A percentile compares a stretch with the other conserved stretches of the same genome.
phyloP scores from a whole-genome alignment of 2,329 filamentous ascomycete genomes.

The Ophiobolus disseminans region DNA sequence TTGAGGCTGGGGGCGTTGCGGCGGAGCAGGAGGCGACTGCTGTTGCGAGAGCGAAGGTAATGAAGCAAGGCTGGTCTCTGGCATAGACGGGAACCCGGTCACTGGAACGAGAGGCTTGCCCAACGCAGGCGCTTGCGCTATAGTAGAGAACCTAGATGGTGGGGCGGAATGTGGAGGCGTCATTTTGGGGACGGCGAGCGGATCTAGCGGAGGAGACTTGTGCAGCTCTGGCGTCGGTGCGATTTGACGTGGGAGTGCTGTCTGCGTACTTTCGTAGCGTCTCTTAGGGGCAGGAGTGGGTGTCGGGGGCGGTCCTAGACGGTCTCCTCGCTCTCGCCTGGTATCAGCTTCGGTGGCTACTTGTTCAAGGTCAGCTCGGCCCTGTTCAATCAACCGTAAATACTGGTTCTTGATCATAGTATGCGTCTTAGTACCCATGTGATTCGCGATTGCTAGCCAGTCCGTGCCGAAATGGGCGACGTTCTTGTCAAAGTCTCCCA shows the following conservation, averaged over 20 bases:
- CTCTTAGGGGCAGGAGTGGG: conserved; percentile 57
- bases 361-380: conserved; percentile 52
- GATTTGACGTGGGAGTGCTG: conserved; percentile 50
- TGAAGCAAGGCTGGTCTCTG: conserved; percentile 37
- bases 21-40: conserved; percentile 39
- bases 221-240: conserved; percentile 56
- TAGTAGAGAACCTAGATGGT: conserved; percentile 37
- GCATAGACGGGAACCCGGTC: conserved; percentile 26
- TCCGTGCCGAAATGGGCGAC: conserved; percentile 80
- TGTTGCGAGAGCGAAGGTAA: conserved; percentile 38
- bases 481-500: conserved; percentile 76
- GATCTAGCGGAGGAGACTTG: conserved; percentile 40
- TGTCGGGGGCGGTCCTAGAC: conserved; percentile 57
- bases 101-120: conserved; percentile 35
- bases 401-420: conserved; percentile 74
- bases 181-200: conserved; percentile 42
- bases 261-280: conserved; percentile 54
- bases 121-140: conserved; percentile 42
- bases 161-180: conserved; percentile 45
- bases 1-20: conserved; percentile 32
- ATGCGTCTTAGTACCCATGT: conserved; percentile 84
- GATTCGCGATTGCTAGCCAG: conserved; percentile 74
- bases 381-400: conserved; percentile 54
- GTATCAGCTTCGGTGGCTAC: conserved; percentile 52
- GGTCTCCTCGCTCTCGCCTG: conserved; percentile 53